Evolutionary conservation across 1,139 yeast species (phyloP).

Genomic region (Saccharomyces hybrid): DNA sequence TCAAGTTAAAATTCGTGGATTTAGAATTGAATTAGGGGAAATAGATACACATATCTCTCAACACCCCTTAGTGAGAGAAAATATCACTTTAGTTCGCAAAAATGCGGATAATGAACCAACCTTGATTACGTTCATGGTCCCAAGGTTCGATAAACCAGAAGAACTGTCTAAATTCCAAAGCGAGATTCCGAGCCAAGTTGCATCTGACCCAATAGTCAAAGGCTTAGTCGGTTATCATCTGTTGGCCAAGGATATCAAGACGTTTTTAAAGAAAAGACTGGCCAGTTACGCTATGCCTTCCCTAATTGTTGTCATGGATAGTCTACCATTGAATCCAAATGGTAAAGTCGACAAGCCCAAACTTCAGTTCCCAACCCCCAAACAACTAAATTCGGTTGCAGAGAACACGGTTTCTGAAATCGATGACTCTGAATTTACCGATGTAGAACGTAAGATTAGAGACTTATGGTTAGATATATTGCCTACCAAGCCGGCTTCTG

Average conservation of each 20-base stretch:
- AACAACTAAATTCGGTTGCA: constrained; percentile 53
- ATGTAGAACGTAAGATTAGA: constrained; percentile 59
- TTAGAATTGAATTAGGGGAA: constrained; percentile 96
- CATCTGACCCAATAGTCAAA: constrained; percentile 60
- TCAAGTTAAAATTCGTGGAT: constrained; percentile 96
- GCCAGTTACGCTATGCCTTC: constrained; percentile 94
- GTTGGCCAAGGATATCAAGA: constrained; percentile 72
- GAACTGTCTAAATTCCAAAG: constrained; percentile 25
- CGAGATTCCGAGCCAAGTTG: constrained; percentile 34
- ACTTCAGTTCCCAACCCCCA: constrained; percentile 87
- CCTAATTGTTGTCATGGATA: constrained; percentile 75
- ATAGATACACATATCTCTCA: constrained; percentile 95
- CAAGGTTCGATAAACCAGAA: constrained; percentile 57
- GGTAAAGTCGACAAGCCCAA: constrained; percentile 98
- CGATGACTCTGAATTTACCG: constrained; percentile 47
- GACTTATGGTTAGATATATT: constrained; percentile 81
- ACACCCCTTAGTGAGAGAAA: constrained; percentile 86
- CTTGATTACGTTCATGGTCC: constrained; percentile 85
- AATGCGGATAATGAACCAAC: constrained; percentile 91
- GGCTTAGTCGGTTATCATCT: constrained; percentile 74
- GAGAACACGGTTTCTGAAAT: constrained; percentile 35
- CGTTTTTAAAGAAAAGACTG: constrained; percentile 75
- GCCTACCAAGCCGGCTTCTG: constrained; percentile 75
- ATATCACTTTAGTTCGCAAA: constrained; percentile 84
- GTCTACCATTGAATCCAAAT: constrained; percentile 90